A percentile compares a stretch with the other conserved stretches of the same genome.
Evolutionary conservation across 441 rosid species (phyloP).

Genomic region (Corymbia calophylla): DNA sequence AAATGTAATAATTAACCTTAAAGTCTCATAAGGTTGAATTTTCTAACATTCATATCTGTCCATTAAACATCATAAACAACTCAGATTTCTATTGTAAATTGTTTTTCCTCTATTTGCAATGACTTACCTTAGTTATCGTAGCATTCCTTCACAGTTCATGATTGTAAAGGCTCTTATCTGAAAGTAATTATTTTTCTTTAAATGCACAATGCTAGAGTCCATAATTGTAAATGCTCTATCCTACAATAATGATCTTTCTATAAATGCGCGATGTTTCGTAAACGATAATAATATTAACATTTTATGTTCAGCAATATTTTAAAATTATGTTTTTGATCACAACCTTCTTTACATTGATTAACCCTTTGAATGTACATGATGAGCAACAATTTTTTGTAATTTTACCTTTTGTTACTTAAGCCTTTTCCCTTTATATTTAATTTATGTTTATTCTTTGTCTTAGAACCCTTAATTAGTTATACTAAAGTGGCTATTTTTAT

Average conservation of each 20-base stretch:
- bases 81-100: neutral
- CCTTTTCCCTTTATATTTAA: too few species aligned
- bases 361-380: too few species aligned
- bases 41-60: neutral
- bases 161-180: neutral
- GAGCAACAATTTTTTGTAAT: too few species aligned
- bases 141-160: neutral
- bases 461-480: too few species aligned
- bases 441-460: too few species aligned
- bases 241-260: neutral
- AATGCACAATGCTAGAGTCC: neutral
- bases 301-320: neutral
- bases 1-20: neutral
- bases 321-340: too few species aligned
- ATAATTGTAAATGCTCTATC: neutral
- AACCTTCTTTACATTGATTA: too few species aligned
- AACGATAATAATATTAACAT: neutral
- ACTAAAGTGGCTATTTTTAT: too few species aligned
- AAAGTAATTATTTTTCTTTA: neutral
- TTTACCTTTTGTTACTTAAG: too few species aligned
- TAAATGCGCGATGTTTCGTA: neutral
- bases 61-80: neutral
- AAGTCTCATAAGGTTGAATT: neutral
- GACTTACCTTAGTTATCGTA: neutral
- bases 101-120: neutral